Evolutionary conservation across 257 asterid genomes (phyloP).

Genomic region (Leonotis leonurus): DNA sequence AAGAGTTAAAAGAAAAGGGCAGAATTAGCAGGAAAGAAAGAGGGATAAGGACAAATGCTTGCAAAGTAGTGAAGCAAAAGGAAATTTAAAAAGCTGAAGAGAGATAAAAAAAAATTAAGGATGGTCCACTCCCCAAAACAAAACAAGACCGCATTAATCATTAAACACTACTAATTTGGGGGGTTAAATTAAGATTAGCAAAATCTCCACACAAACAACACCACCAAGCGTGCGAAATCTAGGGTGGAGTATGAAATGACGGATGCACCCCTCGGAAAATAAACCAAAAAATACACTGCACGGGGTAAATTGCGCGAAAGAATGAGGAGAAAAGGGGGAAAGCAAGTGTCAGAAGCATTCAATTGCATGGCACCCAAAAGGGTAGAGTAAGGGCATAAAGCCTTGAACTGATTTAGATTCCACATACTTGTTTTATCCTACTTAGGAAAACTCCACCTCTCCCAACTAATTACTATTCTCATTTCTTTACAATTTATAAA

Average conservation of each 20-base stretch:
- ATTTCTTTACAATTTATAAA: no score
- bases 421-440: no score
- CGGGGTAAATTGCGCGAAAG: conserved; percentile 9
- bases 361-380: conserved; percentile 39
- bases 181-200: not conserved
- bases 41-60: conserved; percentile 18
- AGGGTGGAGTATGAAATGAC: no score
- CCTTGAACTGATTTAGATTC: conserved; percentile 29
- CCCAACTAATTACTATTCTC: no score
- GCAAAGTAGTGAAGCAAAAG: conserved; percentile 19
- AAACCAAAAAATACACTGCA: not conserved
- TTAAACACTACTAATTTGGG: not conserved
- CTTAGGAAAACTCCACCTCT: no score
- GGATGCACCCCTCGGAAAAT: not conserved
- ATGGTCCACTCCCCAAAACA: conserved; percentile 8
- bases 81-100: conserved; percentile 9
- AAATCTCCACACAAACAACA: no score
- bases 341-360: conserved; percentile 26
- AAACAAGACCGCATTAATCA: not conserved
- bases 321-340: conserved; percentile 16
- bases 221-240: no score
- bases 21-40: not conserved
- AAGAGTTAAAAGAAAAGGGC: not conserved
- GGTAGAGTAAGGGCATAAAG: conserved; percentile 32
- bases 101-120: conserved; percentile 1